phyloP scores from a whole-genome alignment of 106 monocot species.

The Dendrobium huoshanense region DNA sequence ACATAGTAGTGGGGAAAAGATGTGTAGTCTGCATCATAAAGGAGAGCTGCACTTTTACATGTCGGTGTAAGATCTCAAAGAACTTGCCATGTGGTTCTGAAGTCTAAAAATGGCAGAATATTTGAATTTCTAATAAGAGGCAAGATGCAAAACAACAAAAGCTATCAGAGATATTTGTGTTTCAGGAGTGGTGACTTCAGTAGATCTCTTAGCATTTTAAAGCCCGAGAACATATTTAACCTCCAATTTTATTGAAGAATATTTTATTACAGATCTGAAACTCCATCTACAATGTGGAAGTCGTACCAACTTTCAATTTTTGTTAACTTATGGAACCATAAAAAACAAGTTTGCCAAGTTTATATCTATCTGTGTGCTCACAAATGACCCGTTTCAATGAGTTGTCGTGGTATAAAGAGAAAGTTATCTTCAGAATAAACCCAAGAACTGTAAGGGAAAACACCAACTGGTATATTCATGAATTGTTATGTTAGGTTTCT shows the following conservation, averaged over 20 bases:
- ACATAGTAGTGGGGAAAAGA: not conserved
- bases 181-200: not conserved
- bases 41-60: not conserved
- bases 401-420: not conserved
- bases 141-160: not conserved
- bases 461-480: no score
- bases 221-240: not conserved
- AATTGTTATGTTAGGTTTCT: no score
- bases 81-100: not conserved
- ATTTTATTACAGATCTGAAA: not conserved
- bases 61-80: not conserved
- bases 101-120: not conserved
- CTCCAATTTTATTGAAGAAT: not conserved
- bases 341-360: not conserved
- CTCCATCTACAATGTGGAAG: no score
- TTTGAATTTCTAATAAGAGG: not conserved
- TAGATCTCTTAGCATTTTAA: not conserved
- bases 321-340: not conserved
- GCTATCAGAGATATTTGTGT: not conserved
- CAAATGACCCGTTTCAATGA: not conserved
- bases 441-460: no score
- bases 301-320: not conserved
- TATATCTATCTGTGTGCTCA: not conserved
- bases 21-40: conserved; percentile 1
- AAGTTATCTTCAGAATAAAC: no score